A percentile compares a stretch with the other conserved stretches of the same genome.
Evolutionary conservation across 768 basidiomycete species (phyloP).

Genomic region (Leccinum truebloodii): DNA sequence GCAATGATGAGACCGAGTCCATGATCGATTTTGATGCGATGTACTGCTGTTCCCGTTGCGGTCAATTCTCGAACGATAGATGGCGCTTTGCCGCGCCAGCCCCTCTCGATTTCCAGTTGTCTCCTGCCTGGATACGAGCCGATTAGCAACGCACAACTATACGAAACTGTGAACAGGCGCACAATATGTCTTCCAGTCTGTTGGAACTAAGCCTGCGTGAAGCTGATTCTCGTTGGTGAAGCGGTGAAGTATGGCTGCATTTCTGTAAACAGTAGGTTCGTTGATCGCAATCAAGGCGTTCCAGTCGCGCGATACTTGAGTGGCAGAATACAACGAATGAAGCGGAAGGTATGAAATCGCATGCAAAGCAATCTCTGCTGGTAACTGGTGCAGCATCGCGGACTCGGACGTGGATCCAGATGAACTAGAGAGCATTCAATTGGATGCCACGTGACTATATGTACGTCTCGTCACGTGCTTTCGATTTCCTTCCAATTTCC

Average conservation of each 20-base stretch:
- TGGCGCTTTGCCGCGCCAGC: slow-evolving; percentile 56
- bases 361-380: slow-evolving; percentile 56
- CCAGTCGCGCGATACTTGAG: slow-evolving; percentile 47
- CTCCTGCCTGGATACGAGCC: slow-evolving; percentile 41
- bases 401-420: not conserved
- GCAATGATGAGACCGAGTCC: slow-evolving; percentile 57
- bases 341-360: slow-evolving; percentile 53
- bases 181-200: slow-evolving; percentile 66
- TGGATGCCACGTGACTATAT: not conserved
- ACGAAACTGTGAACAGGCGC: slow-evolving; percentile 6
- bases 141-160: slow-evolving; percentile 14
- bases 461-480: not conserved
- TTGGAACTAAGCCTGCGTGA: slow-evolving; percentile 34
- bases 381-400: slow-evolving; percentile 46
- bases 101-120: slow-evolving; percentile 44
- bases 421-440: not conserved
- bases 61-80: slow-evolving; percentile 40
- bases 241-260: slow-evolving; percentile 53
- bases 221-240: slow-evolving; percentile 41
- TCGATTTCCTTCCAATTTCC: not conserved
- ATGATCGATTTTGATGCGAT: slow-evolving; percentile 80
- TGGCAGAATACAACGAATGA: slow-evolving; percentile 39
- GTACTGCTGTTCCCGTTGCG: slow-evolving; percentile 43
- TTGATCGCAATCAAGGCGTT: slow-evolving; percentile 47
- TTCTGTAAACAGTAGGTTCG: slow-evolving; percentile 54